Percentiles rank a stretch among this genome's conserved stretches.
Conservation (phyloP, 495 filamentous ascomycete species). For the Aspergillus olivimuriae region DNA sequence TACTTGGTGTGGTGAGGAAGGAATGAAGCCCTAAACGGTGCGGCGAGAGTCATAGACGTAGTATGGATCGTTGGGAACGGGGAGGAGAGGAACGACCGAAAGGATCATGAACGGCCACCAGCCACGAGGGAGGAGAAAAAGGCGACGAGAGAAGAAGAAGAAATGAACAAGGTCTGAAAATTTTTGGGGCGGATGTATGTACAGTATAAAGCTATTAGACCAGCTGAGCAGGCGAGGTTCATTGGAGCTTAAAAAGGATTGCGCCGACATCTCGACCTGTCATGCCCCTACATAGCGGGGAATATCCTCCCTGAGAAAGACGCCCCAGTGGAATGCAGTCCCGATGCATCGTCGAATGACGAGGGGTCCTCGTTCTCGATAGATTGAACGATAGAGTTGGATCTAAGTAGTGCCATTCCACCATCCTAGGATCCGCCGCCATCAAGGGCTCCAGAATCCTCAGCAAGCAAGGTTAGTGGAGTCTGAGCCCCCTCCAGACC, state of each 20-base stretch:
- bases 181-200: too few relatives aligned
- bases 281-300: conserved; percentile 15
- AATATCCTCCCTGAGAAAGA: conserved; percentile 8
- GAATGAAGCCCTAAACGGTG: too few relatives aligned
- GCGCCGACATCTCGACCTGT: conserved; percentile 14
- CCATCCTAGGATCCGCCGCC: conserved; percentile 12
- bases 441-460: conserved; percentile 3
- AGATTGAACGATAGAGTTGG: conserved; percentile 22
- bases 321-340: conserved; percentile 7
- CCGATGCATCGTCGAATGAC: conserved; percentile 12
- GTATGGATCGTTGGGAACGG: too few relatives aligned
- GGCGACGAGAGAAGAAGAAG: background rate
- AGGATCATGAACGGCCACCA: too few relatives aligned
- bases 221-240: conserved; percentile 3
- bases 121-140: background rate
- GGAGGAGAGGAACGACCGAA: too few relatives aligned
- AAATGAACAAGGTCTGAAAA: background rate
- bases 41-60: too few relatives aligned
- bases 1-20: too few relatives aligned
- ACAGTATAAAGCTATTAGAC: too few relatives aligned
- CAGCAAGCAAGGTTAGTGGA: conserved; percentile 17
- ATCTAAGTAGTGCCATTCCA: conserved; percentile 16
- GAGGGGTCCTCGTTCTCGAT: conserved; percentile 16
- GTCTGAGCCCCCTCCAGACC: conserved; percentile 6
- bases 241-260: conserved; percentile 15